Base-by-base conservation (phyloP, 768 basidiomycete species). In the Agaricus sinodeliciosus region DNA sequence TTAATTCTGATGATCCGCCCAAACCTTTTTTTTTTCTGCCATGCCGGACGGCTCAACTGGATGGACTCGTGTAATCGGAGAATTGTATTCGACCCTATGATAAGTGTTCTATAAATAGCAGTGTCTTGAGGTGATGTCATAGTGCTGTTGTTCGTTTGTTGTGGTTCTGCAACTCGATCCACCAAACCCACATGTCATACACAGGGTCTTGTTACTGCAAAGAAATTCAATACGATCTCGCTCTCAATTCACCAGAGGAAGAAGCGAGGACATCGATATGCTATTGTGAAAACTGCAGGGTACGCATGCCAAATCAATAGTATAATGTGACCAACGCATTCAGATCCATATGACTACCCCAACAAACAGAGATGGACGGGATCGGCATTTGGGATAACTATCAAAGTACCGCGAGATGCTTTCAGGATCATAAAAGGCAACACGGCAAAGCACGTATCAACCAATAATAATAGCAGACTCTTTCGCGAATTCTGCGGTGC, bases 311-410 rank as follows among this genome's bases (percentile, higher is more conserved):
- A 7, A 50, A 42, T 18, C 34, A n/a, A 37, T 31, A 11, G 35
- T 18, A 22, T 31, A 22, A 22, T 22, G 22, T 22, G 22, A 22
- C 3, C 22, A n/a, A 22, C 22, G 22, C 22, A 22, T 22, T 22
- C 22, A 22, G 3, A 22, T 22, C 22, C 22, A 22, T 22, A 22
- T 22, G 22, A 22, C 22, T 22, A 22, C 22, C 1, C 22, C 13
- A 39, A 9, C 15, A n/a, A 4, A 18, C 22, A 59, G 59, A 57
- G 55, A 50, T 59, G 59, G 59, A 57, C 59, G 4, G 59, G 59
- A 15, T 59, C 59, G 1, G 59, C 56, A 4, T 59, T 59, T 26
- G 59, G 59, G 12, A 57, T 59, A 42, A 59, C 59, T 11, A 57
- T 54, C n/a, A 59, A 54, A 34, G 46, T 59, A 15, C 59, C 54